Conservation (phyloP, 768 basidiomycete genomes). For the Ramaria sp. region DNA sequence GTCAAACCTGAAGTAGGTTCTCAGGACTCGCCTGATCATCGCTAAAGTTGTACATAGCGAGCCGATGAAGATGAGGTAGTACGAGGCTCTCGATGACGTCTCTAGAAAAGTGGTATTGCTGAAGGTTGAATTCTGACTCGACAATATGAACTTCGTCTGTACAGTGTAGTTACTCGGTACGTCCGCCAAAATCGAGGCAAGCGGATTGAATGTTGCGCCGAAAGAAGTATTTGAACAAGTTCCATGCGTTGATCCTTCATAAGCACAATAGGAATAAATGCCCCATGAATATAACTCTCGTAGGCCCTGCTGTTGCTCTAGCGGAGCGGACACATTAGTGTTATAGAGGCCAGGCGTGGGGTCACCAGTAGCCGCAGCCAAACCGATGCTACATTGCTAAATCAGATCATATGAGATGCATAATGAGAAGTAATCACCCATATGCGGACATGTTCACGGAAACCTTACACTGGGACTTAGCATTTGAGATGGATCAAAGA, state of each 20-base stretch:
- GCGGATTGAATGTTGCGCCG: constrained; percentile 56
- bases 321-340: constrained; percentile 49
- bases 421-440: constrained; percentile 31
- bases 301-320: constrained; percentile 45
- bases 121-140: constrained; percentile 34
- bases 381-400: constrained; percentile 24
- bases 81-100: constrained; percentile 54
- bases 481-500: constrained; percentile 3
- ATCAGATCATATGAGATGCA: constrained; percentile 18
- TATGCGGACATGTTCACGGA: constrained; percentile 61
- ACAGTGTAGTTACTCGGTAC: constrained; percentile 54
- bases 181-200: constrained; percentile 49
- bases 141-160: constrained; percentile 42
- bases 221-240: constrained; percentile 52
- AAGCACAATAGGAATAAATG: constrained; percentile 74
- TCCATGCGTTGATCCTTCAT: constrained; percentile 46
- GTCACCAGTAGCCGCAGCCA: constrained; percentile 40
- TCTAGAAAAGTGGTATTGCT: constrained; percentile 52
- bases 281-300: constrained; percentile 68
- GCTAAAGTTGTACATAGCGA: constrained; percentile 57
- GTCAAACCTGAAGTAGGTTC: background rate
- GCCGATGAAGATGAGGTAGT: constrained; percentile 65
- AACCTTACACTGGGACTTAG: constrained; percentile 31
- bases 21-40: constrained; percentile 45
- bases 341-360: constrained; percentile 57